Base-by-base conservation (phyloP, 2,329 filamentous ascomycete genomes). In the Mycosphaerella sp. region DNA sequence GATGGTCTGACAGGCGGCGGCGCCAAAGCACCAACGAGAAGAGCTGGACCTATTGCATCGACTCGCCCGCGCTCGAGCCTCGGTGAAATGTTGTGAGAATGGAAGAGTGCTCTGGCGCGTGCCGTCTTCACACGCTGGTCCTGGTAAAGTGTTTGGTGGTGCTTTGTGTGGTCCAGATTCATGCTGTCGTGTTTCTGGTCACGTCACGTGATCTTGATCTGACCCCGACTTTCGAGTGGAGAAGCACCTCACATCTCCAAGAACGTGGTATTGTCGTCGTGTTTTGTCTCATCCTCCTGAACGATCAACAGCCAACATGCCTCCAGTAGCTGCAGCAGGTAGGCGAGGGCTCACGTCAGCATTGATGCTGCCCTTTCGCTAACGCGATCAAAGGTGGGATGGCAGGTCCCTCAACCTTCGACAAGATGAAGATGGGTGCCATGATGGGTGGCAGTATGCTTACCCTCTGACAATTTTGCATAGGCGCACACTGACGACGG, bases 381-480 rank as follows among this genome's bases (percentile, higher is more conserved):
- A 42, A 49, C 39, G 7, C 18, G 17, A 10, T 34, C 37, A 41
- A 35, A 49, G 45, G 62, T 45, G 63, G 64, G 43, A 61, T 64
- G 57, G 44, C 57, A 59, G 84, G 80, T 58, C 84, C 82, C 52
- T 85, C 83, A 42, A 84, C 81, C 52, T 76, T 85, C 59, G 84
- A 88, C 69, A 88, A 88, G 71, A 76, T 90, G 71, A 96, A 95
- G 78, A 96, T 97, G 89, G 93, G 93, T 63, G 89, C 87, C 57
- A 85, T 98, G 85, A 97, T 97, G 89, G 93, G 93, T 63, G 88
- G 89, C 70, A 94, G 91, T 97, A 86, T 65, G 89, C 53, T 37
- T 17, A 21, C 17, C 16, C 2, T 16, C 41, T 27, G 18, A n/a
- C 34, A 35, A 56, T 52, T 18, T 32, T 9, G 2, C n/a, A 41